Conservation (phyloP, 352 stramenopile species). For the Pythium chondricola region DNA sequence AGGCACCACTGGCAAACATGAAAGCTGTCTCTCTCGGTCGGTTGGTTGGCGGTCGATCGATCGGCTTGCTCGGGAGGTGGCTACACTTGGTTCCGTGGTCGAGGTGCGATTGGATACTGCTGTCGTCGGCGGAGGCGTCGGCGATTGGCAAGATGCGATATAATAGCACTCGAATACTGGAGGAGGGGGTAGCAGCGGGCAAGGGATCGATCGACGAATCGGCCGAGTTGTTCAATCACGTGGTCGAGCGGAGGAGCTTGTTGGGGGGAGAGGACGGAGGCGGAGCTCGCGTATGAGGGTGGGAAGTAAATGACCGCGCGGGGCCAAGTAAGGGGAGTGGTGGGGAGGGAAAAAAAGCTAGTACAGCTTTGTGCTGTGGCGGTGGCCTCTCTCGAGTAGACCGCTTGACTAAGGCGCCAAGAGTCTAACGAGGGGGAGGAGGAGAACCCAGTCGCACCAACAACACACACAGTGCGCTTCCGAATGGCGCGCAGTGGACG, state of each 20-base stretch:
- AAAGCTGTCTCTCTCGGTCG: constrained; percentile 19
- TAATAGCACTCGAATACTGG: no score
- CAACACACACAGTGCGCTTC: constrained; percentile 16
- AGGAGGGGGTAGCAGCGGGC: constrained; percentile 3
- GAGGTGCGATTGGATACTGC: neutral
- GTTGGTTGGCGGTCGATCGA: neutral
- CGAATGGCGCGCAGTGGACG: constrained; percentile 11
- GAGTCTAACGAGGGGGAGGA: constrained; percentile 20
- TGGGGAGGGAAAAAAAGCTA: constrained; percentile 7
- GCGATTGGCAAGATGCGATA: no score
- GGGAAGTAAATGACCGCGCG: constrained; percentile 21
- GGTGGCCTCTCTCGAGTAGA: constrained; percentile 34
- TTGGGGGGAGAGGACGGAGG: constrained; percentile 17
- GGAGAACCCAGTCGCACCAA: constrained; percentile 21
- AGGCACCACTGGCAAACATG: constrained; percentile 35
- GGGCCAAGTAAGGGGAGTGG: constrained; percentile 23
- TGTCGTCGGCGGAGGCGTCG: neutral
- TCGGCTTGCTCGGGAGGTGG: neutral
- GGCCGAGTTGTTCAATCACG: no score
- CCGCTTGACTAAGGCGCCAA: constrained; percentile 2
- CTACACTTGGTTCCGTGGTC: no score
- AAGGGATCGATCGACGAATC: constrained; percentile 1
- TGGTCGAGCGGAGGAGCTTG: no score
- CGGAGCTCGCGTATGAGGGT: constrained; percentile 19
- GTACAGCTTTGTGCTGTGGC: constrained; percentile 21